Evolutionary conservation across 1,284 basidiomycete genomes (phyloP).

Genomic region (Puccinia coronata): DNA sequence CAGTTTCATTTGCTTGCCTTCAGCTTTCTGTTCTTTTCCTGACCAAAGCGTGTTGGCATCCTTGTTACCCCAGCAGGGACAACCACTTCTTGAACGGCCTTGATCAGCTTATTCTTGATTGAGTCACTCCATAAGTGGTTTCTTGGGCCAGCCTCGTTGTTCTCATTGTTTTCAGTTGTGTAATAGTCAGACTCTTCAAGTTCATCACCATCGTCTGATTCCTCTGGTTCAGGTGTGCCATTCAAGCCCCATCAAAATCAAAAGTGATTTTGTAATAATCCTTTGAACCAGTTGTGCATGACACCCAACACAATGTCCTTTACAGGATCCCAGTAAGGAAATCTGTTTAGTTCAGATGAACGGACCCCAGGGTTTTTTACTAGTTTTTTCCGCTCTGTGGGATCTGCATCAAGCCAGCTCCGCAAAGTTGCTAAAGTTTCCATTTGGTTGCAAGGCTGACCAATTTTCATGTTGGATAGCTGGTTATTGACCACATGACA

Average conservation of each 20-base stretch:
- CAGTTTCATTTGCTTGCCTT: conserved; percentile 26
- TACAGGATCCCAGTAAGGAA: conserved; percentile 44
- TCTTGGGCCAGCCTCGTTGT: not conserved
- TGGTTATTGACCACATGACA: not conserved
- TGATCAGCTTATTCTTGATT: not conserved
- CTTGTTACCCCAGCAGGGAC: not conserved
- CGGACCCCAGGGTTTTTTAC: conserved; percentile 12
- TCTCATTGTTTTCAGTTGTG: not conserved
- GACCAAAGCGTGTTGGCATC: not conserved
- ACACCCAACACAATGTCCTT: conserved; percentile 18
- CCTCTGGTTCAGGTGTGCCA: not conserved
- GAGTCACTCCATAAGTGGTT: not conserved
- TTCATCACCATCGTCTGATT: not conserved
- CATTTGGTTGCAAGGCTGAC: not conserved
- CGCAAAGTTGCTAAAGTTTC: not conserved
- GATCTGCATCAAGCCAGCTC: not conserved
- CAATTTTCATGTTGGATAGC: not conserved
- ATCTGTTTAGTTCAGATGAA: conserved; percentile 28
- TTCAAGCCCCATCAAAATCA: conserved; percentile 18
- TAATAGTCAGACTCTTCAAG: not conserved
- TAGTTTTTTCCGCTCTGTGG: not conserved
- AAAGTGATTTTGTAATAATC: conserved; percentile 28
- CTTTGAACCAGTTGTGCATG: conserved; percentile 40
- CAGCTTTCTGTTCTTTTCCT: not conserved
- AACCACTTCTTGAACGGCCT: conserved; percentile 13